Conservation (phyloP, 2,329 filamentous ascomycete species). For the Dactylellina haptotyla region DNA sequence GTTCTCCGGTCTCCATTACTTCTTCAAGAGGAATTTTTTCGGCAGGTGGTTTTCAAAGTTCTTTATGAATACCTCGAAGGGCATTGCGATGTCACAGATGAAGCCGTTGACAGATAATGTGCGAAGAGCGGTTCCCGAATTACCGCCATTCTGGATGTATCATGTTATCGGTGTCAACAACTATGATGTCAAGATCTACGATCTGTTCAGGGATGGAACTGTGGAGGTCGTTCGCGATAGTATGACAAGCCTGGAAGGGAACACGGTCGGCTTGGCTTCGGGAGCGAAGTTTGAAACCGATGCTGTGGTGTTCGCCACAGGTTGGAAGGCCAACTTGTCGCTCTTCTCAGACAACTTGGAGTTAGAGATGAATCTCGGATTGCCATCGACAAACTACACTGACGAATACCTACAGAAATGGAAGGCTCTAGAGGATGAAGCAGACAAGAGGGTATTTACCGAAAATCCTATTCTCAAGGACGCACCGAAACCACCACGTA, state of each 20-base stretch:
- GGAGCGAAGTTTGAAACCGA: slow-evolving; percentile 42
- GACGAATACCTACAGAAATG: slow-evolving; percentile 45
- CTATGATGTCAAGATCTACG: slow-evolving; percentile 46
- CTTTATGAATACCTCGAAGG: slow-evolving; percentile 30
- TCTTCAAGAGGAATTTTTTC: slow-evolving; percentile 49
- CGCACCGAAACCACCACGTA: slow-evolving; percentile 29
- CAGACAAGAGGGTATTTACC: slow-evolving; percentile 38
- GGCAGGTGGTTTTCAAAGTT: slow-evolving; percentile 33
- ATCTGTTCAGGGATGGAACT: slow-evolving; percentile 27
- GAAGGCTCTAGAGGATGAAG: slow-evolving; percentile 40
- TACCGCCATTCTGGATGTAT: slow-evolving; percentile 51
- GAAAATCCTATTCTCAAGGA: slow-evolving; percentile 48
- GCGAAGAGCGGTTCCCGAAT: slow-evolving; percentile 24
- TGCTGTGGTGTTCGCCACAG: slow-evolving; percentile 41
- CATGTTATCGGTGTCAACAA: slow-evolving; percentile 50
- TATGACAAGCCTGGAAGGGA: slow-evolving; percentile 14
- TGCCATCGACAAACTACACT: slow-evolving; percentile 35
- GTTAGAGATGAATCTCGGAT: slow-evolving; percentile 40
- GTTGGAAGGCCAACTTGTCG: slow-evolving; percentile 43
- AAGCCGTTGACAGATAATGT: slow-evolving; percentile 35
- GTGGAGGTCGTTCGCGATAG: slow-evolving; percentile 40
- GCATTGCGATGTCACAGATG: slow-evolving; percentile 22
- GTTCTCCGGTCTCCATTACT: slow-evolving; percentile 49
- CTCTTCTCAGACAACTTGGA: slow-evolving; percentile 36
- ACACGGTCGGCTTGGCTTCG: slow-evolving; percentile 21